Percentiles rank a stretch among this genome's conserved stretches.
phyloP scores from a whole-genome alignment of 2,329 filamentous ascomycete genomes.

The Myriangium duriaei region DNA sequence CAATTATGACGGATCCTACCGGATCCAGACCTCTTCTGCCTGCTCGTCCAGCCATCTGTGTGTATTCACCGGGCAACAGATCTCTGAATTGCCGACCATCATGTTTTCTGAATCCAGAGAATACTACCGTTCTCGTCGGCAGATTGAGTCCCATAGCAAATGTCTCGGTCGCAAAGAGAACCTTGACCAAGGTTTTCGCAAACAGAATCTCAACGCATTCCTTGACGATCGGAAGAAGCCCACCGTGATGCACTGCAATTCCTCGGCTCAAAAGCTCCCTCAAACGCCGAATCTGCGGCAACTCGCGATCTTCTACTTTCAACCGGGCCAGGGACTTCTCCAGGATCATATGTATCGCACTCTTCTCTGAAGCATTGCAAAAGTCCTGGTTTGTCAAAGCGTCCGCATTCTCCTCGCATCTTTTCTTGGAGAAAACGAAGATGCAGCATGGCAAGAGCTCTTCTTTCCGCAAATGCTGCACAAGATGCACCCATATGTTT shows the following conservation, averaged over 20 bases:
- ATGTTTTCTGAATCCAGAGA: conserved; percentile 93
- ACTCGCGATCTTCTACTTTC: conserved; percentile 73
- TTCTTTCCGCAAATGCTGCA: conserved; percentile 79
- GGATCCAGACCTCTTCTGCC: conserved; percentile 85
- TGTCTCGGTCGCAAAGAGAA: conserved; percentile 93
- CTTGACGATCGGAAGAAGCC: conserved; percentile 89
- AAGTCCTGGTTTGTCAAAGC: conserved; percentile 92
- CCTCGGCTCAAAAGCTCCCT: conserved; percentile 76
- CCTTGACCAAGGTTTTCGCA: conserved; percentile 86
- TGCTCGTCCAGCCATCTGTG: conserved; percentile 93
- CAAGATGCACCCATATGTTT: conserved; percentile 91
- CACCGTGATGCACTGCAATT: conserved; percentile 92
- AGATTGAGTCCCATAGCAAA: conserved; percentile 98
- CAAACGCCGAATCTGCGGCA: conserved; percentile 87
- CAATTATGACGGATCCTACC: conserved; percentile 89
- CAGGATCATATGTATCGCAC: conserved; percentile 92
- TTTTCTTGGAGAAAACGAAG: conserved; percentile 96
- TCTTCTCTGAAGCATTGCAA: conserved; percentile 86
- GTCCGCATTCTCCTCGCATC: conserved; percentile 94
- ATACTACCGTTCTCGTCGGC: conserved; percentile 90
- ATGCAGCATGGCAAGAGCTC: conserved; percentile 85
- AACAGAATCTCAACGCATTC: conserved; percentile 96
- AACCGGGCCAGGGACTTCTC: conserved; percentile 86
- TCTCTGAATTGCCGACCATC: conserved; percentile 88
- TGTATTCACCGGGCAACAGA: conserved; percentile 88